These are phyloP conservation scores for Naganishia antarctica DNA, from an alignment of 768 basidiomycete genomes.

Conservation along the genomic window DNA sequence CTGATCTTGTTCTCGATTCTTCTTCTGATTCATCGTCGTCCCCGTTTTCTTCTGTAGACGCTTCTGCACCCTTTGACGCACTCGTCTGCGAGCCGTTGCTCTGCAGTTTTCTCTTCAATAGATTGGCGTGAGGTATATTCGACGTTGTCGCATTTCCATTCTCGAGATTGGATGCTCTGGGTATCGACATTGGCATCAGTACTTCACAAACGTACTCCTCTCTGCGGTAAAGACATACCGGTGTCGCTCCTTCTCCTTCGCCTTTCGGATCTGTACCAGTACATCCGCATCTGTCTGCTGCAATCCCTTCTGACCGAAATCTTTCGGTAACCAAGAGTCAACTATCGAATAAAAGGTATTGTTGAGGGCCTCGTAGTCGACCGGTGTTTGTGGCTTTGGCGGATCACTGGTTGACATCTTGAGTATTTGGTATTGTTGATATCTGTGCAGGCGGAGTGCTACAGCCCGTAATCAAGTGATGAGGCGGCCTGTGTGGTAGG, in stretches of 20 bases:
- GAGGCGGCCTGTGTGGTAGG: too few species aligned
- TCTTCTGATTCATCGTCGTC: constrained; percentile 46
- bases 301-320: constrained; percentile 8
- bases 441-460: too few species aligned
- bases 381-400: background rate
- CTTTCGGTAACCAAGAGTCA: constrained; percentile 4
- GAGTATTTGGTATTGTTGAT: too few species aligned
- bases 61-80: background rate
- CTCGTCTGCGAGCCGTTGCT: background rate
- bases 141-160: background rate
- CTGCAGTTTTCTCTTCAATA: constrained; percentile 12
- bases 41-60: constrained; percentile 43
- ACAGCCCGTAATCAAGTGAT: too few species aligned
- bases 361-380: constrained; percentile 15
- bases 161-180: constrained; percentile 5
- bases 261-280: constrained; percentile 8
- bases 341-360: constrained; percentile 16
- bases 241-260: constrained; percentile 19
- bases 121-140: constrained; percentile 7
- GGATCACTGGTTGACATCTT: too few species aligned
- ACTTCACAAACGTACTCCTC: too few species aligned
- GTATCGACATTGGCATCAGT: background rate
- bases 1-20: constrained; percentile 55
- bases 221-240: background rate
- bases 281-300: constrained; percentile 15